Evolutionary conservation across 805 yeast genomes (phyloP).

Genomic region (Yarrowia deformans): DNA sequence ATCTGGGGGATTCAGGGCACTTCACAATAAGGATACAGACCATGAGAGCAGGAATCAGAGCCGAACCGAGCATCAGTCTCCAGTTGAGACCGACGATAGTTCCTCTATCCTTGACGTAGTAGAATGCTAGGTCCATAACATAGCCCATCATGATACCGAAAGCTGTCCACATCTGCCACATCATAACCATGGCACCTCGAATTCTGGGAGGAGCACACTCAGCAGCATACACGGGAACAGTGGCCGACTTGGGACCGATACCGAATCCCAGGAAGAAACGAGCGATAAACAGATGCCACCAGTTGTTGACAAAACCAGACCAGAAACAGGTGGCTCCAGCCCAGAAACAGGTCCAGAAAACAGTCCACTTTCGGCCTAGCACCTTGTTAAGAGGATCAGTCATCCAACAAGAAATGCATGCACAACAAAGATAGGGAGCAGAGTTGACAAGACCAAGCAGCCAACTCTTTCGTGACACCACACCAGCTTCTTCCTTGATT

Average conservation of each 20-base stretch:
- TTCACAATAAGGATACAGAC: constrained; percentile 60
- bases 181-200: constrained; percentile 72
- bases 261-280: constrained; percentile 70
- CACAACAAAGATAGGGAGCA: constrained; percentile 69
- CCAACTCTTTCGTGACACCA: constrained; percentile 47
- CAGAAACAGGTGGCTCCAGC: constrained; percentile 68
- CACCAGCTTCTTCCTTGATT: constrained; percentile 45
- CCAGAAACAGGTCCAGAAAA: constrained; percentile 63
- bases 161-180: constrained; percentile 78
- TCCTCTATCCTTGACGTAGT: constrained; percentile 36
- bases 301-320: constrained; percentile 66
- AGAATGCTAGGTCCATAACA: constrained; percentile 63
- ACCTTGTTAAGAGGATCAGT: constrained; percentile 60
- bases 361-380: constrained; percentile 66
- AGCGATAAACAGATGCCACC: constrained; percentile 68
- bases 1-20: constrained; percentile 75
- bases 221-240: constrained; percentile 72
- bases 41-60: constrained; percentile 64
- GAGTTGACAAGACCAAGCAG: constrained; percentile 67
- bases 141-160: constrained; percentile 75
- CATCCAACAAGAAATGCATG: constrained; percentile 63
- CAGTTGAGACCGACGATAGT: constrained; percentile 50
- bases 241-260: constrained; percentile 70
- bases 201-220: constrained; percentile 65
- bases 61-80: constrained; percentile 73